Evolutionary conservation across 73 alveolate genomes (phyloP).

Genomic region (Stentor coeruleus): DNA sequence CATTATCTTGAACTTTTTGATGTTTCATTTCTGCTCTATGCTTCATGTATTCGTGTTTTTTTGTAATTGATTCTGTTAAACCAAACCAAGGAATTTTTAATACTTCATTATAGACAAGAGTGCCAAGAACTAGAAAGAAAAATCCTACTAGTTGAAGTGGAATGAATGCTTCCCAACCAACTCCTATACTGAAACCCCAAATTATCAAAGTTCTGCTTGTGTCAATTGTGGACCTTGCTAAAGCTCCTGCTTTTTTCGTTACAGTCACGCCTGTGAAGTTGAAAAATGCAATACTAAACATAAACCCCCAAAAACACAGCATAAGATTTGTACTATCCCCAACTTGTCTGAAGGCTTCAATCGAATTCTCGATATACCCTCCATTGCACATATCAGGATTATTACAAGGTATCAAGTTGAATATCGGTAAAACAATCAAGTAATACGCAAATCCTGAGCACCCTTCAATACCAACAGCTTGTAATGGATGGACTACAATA

Average conservation of each 20-base stretch:
- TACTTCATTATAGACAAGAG: conserved; percentile 54
- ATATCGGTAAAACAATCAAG: conserved; percentile 64
- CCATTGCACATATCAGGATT: conserved; percentile 46
- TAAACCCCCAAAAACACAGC: conserved; percentile 45
- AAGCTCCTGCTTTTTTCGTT: conserved; percentile 87
- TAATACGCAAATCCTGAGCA: conserved; percentile 77
- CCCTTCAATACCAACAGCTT: conserved; percentile 96
- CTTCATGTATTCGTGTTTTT: too few species aligned
- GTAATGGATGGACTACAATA: conserved; percentile 65
- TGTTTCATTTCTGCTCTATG: not conserved
- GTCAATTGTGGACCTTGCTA: conserved; percentile 87
- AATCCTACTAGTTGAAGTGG: conserved; percentile 62
- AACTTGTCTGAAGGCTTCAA: conserved; percentile 40
- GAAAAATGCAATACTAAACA: conserved; percentile 82
- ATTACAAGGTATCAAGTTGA: conserved; percentile 76
- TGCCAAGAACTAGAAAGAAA: conserved; percentile 40
- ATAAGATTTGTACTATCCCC: conserved; percentile 43
- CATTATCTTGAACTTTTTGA: not conserved
- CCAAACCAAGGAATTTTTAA: not conserved
- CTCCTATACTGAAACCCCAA: conserved; percentile 71
- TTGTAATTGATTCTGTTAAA: not conserved
- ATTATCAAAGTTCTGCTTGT: conserved; percentile 77
- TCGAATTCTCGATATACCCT: conserved; percentile 48
- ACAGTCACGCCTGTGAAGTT: conserved; percentile 83
- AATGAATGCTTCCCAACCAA: conserved; percentile 60